Percentiles rank a stretch among this genome's conserved stretches.
These are phyloP conservation scores for Mucor ambiguus DNA, from an alignment of 371 early-diverging fungal genomes.

Conservation along the genomic window DNA sequence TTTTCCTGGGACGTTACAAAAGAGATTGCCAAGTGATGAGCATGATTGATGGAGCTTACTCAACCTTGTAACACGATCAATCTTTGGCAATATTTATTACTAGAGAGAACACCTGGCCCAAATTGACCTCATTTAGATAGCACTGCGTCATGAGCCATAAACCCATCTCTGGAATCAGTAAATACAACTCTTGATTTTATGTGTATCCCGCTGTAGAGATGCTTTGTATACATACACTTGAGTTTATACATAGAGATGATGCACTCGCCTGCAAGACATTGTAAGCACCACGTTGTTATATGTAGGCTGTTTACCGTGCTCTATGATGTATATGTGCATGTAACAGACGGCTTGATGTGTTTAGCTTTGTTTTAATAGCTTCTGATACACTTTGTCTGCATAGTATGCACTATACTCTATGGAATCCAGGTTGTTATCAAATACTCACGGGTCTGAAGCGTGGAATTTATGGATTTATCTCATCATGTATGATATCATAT, in stretches of 20 bases:
- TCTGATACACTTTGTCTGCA: slow-evolving; percentile 2
- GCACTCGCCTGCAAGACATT: neutral
- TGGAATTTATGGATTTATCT: neutral
- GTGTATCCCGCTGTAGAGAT: neutral
- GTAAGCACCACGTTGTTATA: neutral
- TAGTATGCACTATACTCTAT: neutral
- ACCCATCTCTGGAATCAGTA: neutral
- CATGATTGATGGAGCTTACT: neutral
- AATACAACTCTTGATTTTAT: neutral
- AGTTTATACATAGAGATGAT: neutral
- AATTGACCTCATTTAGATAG: neutral
- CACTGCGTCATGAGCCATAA: neutral
- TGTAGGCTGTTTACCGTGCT: neutral
- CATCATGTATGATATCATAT: neutral
- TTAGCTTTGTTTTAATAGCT: neutral
- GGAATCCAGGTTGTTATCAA: neutral
- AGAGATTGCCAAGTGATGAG: neutral
- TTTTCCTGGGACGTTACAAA: neutral
- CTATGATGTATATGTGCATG: neutral
- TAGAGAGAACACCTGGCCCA: neutral
- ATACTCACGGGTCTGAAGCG: neutral
- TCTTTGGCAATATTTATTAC: neutral
- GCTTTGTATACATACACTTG: neutral
- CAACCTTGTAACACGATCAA: neutral
- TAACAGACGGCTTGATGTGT: neutral